Base-by-base conservation (phyloP, 148 eudicot species). In the Hydrangea macrophylla region DNA sequence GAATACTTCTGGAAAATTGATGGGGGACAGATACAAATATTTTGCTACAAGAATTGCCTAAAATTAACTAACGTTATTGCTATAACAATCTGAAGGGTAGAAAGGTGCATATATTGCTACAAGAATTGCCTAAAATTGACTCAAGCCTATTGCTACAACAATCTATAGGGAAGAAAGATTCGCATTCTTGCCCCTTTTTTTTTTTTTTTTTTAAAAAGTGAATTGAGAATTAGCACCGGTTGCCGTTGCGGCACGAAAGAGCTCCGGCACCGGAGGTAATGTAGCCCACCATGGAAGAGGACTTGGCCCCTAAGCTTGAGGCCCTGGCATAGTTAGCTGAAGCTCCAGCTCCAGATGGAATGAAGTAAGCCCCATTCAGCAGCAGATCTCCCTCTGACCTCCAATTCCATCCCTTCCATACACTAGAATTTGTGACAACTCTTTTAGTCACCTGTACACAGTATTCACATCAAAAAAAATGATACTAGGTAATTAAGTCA, bases 341-440 rank as follows among this genome's bases (percentile, higher is more conserved):
- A 11, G 96, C 86, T 23, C 91, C 98, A 35, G 80, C 70, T 36
- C 98, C 98, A 0, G 98, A 89, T 55, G 92, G 73, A 7, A 81
- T 85, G 74, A 92, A 92, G 70, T 28, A 92, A 42, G 97, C 97
- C 17, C 97, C 96, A 12, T 89, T 89, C 10, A 92, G 75, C 73
- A 92, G 26, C 0, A 89, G 80, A 69, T 92, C 97, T 6, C 96
- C 97, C 74, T 86, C 96, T 75, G 97, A 92, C 81, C 97, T 89
- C 97, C 97, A 92, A 67, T 92, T 92, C 97, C 97, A 92, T 20
- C 68, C 28, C 67, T 75, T 85, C 97, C 97, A 92, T 9, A 9
- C 9, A 30, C 58, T 69, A 11, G 54, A 27, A 23, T 35, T 57
- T 20, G 76, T 53, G 50, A 73, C 69, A 1, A 85, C 86, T 67